Base-by-base conservation (phyloP, 2,329 filamentous ascomycete species). In the Remersonia thermophila region DNA sequence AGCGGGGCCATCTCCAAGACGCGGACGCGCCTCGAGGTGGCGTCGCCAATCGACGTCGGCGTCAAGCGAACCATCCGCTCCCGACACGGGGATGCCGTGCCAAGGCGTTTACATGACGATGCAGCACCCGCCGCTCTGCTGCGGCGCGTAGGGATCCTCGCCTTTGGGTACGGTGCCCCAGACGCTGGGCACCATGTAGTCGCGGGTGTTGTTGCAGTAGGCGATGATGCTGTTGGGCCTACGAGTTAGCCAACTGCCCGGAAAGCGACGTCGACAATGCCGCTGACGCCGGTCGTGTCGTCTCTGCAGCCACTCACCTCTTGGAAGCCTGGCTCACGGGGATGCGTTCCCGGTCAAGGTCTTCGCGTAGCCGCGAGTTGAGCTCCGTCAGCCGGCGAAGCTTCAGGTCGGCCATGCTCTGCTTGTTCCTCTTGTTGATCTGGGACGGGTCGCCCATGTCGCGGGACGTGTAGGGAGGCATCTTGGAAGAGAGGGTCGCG, bases 341-440 rank as follows among this genome's bases (percentile, higher is more conserved):
- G 56, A 96, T 94, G 52, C 91, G 76, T 58, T 93, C 86, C 58
- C 91, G 77, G 54, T 96, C 91, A 47, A 98, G 71, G 60, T 98
- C 91, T 64, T 98, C 91, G 54, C 87, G 83, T 60, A 98, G 67
- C 52, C 91, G 81, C 62, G 85, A 85, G 71, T 96, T 98, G 54
- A 98, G 76, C 67, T 98, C 91, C 43, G 87, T 96, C 62, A 98
- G 71, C 47, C 91, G 82, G 55, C 91, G 80, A 54, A 96, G 77
- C 73, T 98, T 98, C 47, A 98, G 75, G 61, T 98, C 91, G 51
- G 89, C 89, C 84, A 98, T 96, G 59, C 85, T 94, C 67, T 96
- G 91, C 71, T 95, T 95, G 69, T 93, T 96, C 69, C 87, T 93
- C 72, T 74, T 77, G 20, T 23, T 23, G 52, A 77, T 73, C 58